Percentiles rank a stretch among this genome's conserved stretches.
Conservation (phyloP, 2,329 filamentous ascomycete genomes). For the Fusarium tricinctum region DNA sequence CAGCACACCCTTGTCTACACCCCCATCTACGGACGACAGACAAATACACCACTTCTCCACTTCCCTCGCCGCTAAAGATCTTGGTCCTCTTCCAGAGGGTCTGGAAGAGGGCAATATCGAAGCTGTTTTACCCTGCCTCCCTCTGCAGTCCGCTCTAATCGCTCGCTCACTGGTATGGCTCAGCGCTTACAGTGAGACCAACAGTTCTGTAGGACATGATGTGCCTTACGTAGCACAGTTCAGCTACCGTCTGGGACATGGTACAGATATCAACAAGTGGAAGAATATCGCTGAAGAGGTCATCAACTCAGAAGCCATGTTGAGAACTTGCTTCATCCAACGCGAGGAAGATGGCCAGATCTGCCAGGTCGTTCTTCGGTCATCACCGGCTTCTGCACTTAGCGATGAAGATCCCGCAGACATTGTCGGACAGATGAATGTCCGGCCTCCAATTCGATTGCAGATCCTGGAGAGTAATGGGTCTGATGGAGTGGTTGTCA, state of each 20-base stretch:
- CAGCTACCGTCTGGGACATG: slow-evolving; percentile 7
- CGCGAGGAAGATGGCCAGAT: slow-evolving; percentile 20
- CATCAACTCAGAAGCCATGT: slow-evolving; percentile 17
- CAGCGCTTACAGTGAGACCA: background rate
- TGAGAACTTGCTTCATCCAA: slow-evolving; percentile 30
- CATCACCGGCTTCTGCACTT: background rate
- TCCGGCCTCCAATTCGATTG: slow-evolving; percentile 6
- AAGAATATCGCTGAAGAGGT: background rate
- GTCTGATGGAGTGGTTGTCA: fast-evolving
- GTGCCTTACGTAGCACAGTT: slow-evolving; percentile 34
- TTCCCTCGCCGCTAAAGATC: background rate
- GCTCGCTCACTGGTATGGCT: slow-evolving; percentile 21
- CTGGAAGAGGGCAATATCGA: background rate
- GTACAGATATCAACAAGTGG: slow-evolving; percentile 19
- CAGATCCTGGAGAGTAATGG: fast-evolving
- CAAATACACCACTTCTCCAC: fast-evolving
- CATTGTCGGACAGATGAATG: slow-evolving; percentile 12
- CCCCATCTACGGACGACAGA: background rate
- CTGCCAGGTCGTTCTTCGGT: slow-evolving; percentile 24
- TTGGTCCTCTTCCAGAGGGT: background rate
- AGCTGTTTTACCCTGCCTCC: slow-evolving; percentile 23
- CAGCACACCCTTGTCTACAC: background rate
- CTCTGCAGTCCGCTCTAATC: slow-evolving; percentile 30
- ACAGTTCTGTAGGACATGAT: background rate
- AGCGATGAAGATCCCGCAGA: background rate